Evolutionary conservation across 345 rosid genomes (phyloP), one percentile per base, ranked within the genome.

Genomic region (Eucalyptus pauciflora): DNA sequence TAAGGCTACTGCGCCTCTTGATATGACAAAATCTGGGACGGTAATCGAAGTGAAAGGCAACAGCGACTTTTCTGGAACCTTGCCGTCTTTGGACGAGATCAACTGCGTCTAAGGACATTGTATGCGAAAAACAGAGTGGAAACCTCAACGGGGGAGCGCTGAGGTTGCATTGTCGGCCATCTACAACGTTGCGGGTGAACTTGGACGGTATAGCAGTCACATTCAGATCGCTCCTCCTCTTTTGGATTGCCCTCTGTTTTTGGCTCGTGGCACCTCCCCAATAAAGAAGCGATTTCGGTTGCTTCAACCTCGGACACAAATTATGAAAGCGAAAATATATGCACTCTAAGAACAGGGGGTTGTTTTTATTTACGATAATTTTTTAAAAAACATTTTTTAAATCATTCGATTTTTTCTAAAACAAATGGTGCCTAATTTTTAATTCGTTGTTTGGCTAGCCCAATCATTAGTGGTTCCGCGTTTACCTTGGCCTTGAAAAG

Each of bases 401-500:
- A 16, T 16, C 7, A 16, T 31, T 69, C 10, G 2, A 52, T 52
- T 31, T 69, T 15, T 69, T 69, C 58, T 20, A 52, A 52, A 52
- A 52, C 58, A 52, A 52, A 52, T 1, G 58, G 10, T 52, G 58
- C 20, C 43, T 69, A 69, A n/a, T 37, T 71, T 71, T 37, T 20
- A 5, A 71, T 13, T 37, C 8, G 2, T 37, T 71, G 14, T 37
- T 37, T 71, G 14, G 27, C 27, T 71, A 10, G 81, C 81, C 46
- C 81, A 0, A 18, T 37, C 27, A 2, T 11, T 10, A 37, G 3
- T 11, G 4, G 14, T 20, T 71, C 3, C 4, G 27, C 3, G 4
- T 71, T 37, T 10, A 22, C 6, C 81, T 18, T 37, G 41, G 43
- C 46, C 46, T 20, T 0, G 1, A 22, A 37, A 37, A 71, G 81